A percentile compares a stretch with the other conserved stretches of the same genome.
These are phyloP conservation scores for Kodamaea ohmeri DNA, from an alignment of 1,139 yeast genomes.

Conservation along the genomic window DNA sequence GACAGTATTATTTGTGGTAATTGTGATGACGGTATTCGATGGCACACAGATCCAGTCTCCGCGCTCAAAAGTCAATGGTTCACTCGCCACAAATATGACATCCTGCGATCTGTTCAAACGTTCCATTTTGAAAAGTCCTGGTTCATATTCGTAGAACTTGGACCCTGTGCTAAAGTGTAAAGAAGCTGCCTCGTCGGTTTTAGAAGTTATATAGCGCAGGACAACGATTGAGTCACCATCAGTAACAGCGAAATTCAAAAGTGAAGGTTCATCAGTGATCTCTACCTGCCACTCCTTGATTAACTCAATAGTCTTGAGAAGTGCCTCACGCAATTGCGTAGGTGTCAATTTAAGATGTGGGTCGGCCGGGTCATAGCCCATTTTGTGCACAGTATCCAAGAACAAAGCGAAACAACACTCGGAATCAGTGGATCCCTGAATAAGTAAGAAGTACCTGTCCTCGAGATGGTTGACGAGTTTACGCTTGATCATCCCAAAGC, in stretches of 20 bases:
- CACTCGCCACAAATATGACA: conserved; percentile 94
- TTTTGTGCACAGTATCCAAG: conserved; percentile 67
- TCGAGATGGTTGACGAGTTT: conserved; percentile 65
- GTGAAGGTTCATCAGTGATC: conserved; percentile 66
- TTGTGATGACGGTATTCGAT: conserved; percentile 82
- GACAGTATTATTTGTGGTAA: conserved; percentile 75
- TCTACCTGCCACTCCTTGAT: conserved; percentile 64
- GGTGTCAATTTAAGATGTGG: conserved; percentile 43
- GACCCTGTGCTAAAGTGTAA: conserved; percentile 94
- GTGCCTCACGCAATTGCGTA: conserved; percentile 59
- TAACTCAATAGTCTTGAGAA: conserved; percentile 67
- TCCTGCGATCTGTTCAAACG: conserved; percentile 88
- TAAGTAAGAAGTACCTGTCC: conserved; percentile 72
- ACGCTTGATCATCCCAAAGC: conserved; percentile 71
- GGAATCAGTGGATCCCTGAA: conserved; percentile 94
- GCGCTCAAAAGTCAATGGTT: conserved; percentile 92
- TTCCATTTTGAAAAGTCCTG: conserved; percentile 92
- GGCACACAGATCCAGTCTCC: conserved; percentile 98
- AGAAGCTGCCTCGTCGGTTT: conserved; percentile 93
- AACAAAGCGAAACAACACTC: conserved; percentile 93
- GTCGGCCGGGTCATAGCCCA: conserved; percentile 71
- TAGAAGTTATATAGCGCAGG: conserved; percentile 83
- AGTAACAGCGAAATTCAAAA: conserved; percentile 90
- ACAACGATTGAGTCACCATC: conserved; percentile 90
- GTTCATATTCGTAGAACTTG: conserved; percentile 81